phyloP scores from a whole-genome alignment of 352 stramenopile genomes.

The Globisporangium parvum region DNA sequence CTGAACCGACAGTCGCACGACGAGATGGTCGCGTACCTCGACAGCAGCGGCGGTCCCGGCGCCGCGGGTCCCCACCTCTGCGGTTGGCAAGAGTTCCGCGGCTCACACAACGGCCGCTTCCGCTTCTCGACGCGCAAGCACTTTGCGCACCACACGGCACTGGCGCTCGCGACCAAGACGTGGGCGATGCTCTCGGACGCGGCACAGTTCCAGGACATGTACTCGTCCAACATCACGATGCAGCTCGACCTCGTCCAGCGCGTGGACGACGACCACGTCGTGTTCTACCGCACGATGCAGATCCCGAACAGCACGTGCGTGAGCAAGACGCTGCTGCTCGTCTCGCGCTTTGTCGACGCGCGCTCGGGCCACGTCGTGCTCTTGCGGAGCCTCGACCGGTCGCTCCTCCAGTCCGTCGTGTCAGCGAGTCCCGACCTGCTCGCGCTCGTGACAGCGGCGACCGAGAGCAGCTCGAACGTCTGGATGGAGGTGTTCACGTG shows the following conservation, averaged over 20 bases:
- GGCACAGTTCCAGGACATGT: constrained; percentile 20
- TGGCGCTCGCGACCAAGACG: constrained; percentile 21
- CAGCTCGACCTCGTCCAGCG: constrained; percentile 16
- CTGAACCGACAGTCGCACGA: constrained; percentile 35
- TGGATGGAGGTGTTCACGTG: constrained; percentile 14
- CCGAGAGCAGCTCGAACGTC: constrained; percentile 2
- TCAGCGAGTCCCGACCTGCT: neutral
- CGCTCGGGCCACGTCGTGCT: constrained; percentile 3
- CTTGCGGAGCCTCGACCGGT: constrained; percentile 5
- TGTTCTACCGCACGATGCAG: constrained; percentile 14
- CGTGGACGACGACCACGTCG: constrained; percentile 13
- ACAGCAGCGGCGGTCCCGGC: constrained; percentile 18
- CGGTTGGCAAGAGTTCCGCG: constrained; percentile 12
- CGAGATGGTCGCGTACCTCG: constrained; percentile 42
- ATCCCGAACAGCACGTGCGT: constrained; percentile 10
- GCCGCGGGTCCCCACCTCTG: constrained; percentile 1
- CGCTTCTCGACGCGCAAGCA: constrained; percentile 10
- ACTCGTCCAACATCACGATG: constrained; percentile 38
- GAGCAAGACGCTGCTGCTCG: constrained; percentile 11
- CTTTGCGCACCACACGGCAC: constrained; percentile 20
- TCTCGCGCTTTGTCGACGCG: constrained; percentile 4
- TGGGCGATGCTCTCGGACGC: constrained; percentile 26
- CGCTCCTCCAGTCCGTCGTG: neutral
- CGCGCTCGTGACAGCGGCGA: neutral
- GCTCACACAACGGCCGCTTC: constrained; percentile 6